These are phyloP conservation scores for Stachybotrys echinatus DNA, from an alignment of 2,329 filamentous ascomycete species.

Conservation along the genomic window DNA sequence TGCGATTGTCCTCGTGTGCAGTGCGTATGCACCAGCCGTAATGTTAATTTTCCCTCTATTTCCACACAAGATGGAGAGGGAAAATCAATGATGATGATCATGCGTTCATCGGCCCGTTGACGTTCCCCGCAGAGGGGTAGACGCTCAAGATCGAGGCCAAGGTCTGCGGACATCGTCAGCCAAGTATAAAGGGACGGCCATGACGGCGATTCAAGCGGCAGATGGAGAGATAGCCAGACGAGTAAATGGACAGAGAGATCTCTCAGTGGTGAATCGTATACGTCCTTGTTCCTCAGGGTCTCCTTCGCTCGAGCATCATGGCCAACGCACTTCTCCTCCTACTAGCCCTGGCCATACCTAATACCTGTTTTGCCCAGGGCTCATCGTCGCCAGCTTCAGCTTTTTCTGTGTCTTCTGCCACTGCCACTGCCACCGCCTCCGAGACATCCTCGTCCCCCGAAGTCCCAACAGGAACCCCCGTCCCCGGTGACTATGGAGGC, in stretches of 20 bases:
- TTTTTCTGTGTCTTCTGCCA: no score
- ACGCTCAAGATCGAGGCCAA: no score
- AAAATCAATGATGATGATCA: not conserved
- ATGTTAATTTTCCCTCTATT: no score
- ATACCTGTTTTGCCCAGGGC: not conserved
- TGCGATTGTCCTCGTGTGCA: no score
- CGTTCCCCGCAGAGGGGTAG: not conserved
- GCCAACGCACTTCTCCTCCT: not conserved
- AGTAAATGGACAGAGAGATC: no score
- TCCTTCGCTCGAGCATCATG: not conserved
- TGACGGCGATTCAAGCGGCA: no score
- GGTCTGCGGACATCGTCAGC: no score
- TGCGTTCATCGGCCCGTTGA: not conserved
- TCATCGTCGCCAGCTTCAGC: not conserved
- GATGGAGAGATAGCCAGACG: no score
- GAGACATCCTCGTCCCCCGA: conserved; percentile 1
- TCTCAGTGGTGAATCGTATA: not conserved
- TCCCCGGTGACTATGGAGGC: conserved; percentile 18
- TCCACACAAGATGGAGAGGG: not conserved
- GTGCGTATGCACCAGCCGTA: no score
- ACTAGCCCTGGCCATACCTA: not conserved
- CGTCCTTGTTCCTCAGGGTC: not conserved
- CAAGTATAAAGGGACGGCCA: not conserved
- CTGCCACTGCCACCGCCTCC: not conserved
- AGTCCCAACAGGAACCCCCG: conserved; percentile 15